Evolutionary conservation across 2,329 filamentous ascomycete genomes (phyloP), one percentile per base, ranked within the genome.

Genomic region (Ascochyta viciae-villosae): DNA sequence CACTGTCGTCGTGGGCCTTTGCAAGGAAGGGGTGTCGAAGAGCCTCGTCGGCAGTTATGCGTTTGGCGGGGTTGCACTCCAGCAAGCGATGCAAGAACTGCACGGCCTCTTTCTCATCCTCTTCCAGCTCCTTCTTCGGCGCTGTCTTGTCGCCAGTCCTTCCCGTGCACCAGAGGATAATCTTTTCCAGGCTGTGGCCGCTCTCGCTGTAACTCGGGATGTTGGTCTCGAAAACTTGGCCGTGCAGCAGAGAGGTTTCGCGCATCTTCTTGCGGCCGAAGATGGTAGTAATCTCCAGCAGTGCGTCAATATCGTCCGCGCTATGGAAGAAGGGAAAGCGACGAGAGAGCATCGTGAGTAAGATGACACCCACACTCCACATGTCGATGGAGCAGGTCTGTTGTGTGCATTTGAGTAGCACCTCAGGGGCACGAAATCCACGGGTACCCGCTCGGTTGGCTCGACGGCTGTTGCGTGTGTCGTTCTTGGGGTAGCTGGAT

Each of bases 311-410:
- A 68, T 99, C 95, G 74, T 99, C 95, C n/a, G 92, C 89, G 41
- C 91, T 96, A 78, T 99, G 97, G 83, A 99, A 99, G 78, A 99
- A 99, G 1, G 95, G 95, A 68, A 99, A 99, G 4, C 95, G 88
- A 53, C 90, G 89, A 37, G 91, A 94, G 13, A 99, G 82, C 61
- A 99, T 89, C 0, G 95, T 99, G n/a, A 99, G 82, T 2, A 99
- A 83, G 51, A 99, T 96, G n/a, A 99, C 93, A 38, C 95, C 95
- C 0, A 89, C 93, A 23, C 92, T 96, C 95, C 95, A 99, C 63
- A 99, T 89, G 74, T 99, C 95, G 65, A 99, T 95, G 65, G 94
- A 73, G 39, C 90, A 94, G 4, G 89, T 96, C 75, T 99, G 95
- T 61, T 92, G 89, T 0, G 93, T 97, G 78, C 95, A 99, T 76